Conservation (phyloP, 495 filamentous ascomycete genomes). For the Mytilinidion resinicola region DNA sequence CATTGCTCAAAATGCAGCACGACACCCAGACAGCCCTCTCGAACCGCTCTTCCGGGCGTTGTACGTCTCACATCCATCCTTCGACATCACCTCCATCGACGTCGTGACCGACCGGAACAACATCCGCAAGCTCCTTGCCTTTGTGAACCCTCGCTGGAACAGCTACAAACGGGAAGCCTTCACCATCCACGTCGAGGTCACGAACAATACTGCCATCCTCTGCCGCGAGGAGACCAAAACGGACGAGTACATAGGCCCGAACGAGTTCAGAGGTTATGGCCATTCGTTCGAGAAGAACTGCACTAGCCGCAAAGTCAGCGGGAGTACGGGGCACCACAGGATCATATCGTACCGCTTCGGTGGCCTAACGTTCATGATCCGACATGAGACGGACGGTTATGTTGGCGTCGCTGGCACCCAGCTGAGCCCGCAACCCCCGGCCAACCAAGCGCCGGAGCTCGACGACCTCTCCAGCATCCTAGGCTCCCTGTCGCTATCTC, state of each 20-base stretch:
- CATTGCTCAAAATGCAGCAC: constrained; percentile 42
- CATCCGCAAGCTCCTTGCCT: constrained; percentile 47
- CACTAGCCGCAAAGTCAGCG: constrained; percentile 35
- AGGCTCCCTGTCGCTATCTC: constrained; percentile 31
- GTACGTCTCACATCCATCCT: constrained; percentile 39
- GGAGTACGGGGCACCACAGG: constrained; percentile 45
- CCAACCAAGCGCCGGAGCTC: constrained; percentile 1
- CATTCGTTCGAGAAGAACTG: constrained; percentile 46
- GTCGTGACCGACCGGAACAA: constrained; percentile 49
- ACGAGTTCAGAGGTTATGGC: constrained; percentile 43
- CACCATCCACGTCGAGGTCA: constrained; percentile 42
- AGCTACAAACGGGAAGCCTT: constrained; percentile 35
- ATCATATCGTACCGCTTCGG: constrained; percentile 44
- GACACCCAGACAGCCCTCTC: constrained; percentile 41
- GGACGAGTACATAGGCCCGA: constrained; percentile 26
- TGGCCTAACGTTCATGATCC: constrained; percentile 41
- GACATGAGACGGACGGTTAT: constrained; percentile 46
- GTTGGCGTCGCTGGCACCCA: constrained; percentile 15
- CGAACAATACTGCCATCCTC: constrained; percentile 40
- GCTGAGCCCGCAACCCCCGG: background rate
- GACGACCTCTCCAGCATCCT: constrained; percentile 29
- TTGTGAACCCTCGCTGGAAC: constrained; percentile 36
- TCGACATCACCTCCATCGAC: constrained; percentile 40
- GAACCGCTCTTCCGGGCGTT: constrained; percentile 49
- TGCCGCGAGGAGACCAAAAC: constrained; percentile 37